Conservation (phyloP, 805 yeast species). For the Debaryomyces tyrocola region DNA sequence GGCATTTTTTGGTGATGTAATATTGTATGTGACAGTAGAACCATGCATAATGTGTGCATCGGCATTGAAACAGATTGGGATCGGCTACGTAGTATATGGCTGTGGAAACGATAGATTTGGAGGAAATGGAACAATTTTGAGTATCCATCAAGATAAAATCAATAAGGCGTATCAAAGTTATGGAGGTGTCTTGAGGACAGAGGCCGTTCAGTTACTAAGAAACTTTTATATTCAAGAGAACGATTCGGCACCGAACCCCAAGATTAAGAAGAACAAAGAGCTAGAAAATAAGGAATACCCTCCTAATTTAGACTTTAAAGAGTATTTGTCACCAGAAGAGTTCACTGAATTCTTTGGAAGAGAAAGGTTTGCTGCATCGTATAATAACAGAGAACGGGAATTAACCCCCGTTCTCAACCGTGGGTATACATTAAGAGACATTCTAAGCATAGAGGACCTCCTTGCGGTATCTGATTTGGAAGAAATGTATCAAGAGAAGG, state of each 20-base stretch:
- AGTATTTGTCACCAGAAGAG: constrained; percentile 51
- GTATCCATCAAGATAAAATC: constrained; percentile 32
- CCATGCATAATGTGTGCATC: constrained; percentile 99
- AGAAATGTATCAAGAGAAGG: constrained; percentile 3
- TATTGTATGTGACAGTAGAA: constrained; percentile 90
- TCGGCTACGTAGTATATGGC: constrained; percentile 78
- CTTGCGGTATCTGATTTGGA: constrained; percentile 11
- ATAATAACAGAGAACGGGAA: constrained; percentile 14
- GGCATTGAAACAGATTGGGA: constrained; percentile 77
- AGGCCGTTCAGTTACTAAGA: constrained; percentile 79
- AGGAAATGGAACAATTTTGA: constrained; percentile 87
- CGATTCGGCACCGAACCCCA: constrained; percentile 79
- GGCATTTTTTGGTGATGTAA: constrained; percentile 52
- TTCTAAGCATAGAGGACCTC: constrained; percentile 11
- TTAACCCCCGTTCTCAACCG: constrained; percentile 22
- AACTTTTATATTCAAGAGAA: constrained; percentile 85
- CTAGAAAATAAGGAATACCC: constrained; percentile 62
- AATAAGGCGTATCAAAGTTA: constrained; percentile 49
- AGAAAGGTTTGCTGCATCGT: constrained; percentile 18
- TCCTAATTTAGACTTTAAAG: constrained; percentile 49
- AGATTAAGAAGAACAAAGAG: constrained; percentile 67
- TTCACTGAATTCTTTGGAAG: constrained; percentile 50
- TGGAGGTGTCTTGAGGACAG: constrained; percentile 80
- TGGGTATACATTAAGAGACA: constrained; percentile 21
- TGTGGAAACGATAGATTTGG: constrained; percentile 96